Evolutionary conservation across 2,329 filamentous ascomycete genomes (phyloP).

Genomic region (Coniella vitis): DNA sequence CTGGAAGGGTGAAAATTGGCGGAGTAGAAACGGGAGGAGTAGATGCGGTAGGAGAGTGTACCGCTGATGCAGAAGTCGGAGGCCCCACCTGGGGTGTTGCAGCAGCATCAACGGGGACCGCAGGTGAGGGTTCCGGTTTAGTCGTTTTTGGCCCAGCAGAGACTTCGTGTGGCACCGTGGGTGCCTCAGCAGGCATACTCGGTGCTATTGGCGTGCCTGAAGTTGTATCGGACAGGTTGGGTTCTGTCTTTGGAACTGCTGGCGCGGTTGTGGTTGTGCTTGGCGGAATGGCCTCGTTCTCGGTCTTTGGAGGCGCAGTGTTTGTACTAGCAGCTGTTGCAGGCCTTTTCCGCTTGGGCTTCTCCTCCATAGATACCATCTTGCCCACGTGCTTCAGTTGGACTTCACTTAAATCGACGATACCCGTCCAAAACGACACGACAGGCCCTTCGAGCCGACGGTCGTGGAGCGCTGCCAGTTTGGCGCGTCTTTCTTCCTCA

Average conservation of each 20-base stretch:
- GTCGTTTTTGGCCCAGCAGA: constrained; percentile 12
- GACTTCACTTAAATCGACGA: constrained; percentile 72
- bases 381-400: constrained; percentile 66
- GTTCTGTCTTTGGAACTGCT: constrained; percentile 15
- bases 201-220: constrained; percentile 13
- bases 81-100: not conserved
- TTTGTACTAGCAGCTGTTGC: constrained; percentile 25
- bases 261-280: constrained; percentile 4
- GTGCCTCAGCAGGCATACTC: not conserved
- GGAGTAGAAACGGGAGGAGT: not conserved
- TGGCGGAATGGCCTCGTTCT: constrained; percentile 17
- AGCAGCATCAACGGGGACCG: not conserved
- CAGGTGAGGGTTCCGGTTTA: constrained; percentile 8
- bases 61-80: not conserved
- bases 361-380: constrained; percentile 55
- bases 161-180: not conserved
- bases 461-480: constrained; percentile 80
- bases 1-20: constrained; percentile 15
- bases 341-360: constrained; percentile 44
- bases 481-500: constrained; percentile 74
- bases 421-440: constrained; percentile 89
- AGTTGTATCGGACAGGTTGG: constrained; percentile 12
- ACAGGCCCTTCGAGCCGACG: constrained; percentile 83
- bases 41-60: constrained; percentile 20
- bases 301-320: constrained; percentile 23